A percentile compares a stretch with the other conserved stretches of the same genome.
These are phyloP conservation scores for Auricularia sp. DNA, from an alignment of 768 basidiomycete species.

Conservation along the genomic window DNA sequence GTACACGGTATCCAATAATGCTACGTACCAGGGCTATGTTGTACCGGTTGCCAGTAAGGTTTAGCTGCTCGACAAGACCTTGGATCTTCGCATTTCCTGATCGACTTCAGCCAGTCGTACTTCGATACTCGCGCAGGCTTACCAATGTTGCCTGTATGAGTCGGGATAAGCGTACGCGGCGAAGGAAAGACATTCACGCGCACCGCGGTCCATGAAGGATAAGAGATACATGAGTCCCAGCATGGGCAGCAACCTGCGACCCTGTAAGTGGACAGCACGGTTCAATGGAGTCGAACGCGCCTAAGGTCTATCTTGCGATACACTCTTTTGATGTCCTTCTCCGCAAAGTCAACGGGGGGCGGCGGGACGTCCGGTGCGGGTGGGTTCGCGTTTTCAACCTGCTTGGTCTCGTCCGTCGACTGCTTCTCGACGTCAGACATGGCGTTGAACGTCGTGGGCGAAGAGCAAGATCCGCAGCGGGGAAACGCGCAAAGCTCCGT, in stretches of 20 bases:
- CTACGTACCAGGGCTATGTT: constrained; percentile 51
- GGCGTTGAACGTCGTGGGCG: not conserved
- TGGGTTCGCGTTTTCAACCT: not conserved
- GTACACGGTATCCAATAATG: not conserved
- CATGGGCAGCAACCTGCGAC: constrained; percentile 37
- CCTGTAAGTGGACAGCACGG: not conserved
- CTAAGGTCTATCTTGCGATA: constrained; percentile 50
- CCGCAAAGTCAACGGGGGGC: constrained; percentile 27
- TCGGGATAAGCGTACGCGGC: not conserved
- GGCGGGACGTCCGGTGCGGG: constrained; percentile 21
- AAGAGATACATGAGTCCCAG: constrained; percentile 50
- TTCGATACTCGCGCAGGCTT: constrained; percentile 4
- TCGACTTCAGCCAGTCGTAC: constrained; percentile 5
- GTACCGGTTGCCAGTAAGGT: constrained; percentile 48
- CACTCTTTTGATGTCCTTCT: constrained; percentile 40
- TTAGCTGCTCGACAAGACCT: constrained; percentile 46
- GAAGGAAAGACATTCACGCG: constrained; percentile 5
- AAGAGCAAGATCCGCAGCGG: too few relatives aligned
- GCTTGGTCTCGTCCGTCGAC: not conserved
- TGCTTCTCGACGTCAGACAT: not conserved
- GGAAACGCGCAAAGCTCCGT: too few relatives aligned
- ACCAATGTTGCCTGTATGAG: constrained; percentile 46
- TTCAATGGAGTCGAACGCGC: not conserved
- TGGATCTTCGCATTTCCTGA: constrained; percentile 57
- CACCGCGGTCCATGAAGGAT: constrained; percentile 55